Evolutionary conservation across 768 basidiomycete species (phyloP).

Genomic region (Lentinula sp.): DNA sequence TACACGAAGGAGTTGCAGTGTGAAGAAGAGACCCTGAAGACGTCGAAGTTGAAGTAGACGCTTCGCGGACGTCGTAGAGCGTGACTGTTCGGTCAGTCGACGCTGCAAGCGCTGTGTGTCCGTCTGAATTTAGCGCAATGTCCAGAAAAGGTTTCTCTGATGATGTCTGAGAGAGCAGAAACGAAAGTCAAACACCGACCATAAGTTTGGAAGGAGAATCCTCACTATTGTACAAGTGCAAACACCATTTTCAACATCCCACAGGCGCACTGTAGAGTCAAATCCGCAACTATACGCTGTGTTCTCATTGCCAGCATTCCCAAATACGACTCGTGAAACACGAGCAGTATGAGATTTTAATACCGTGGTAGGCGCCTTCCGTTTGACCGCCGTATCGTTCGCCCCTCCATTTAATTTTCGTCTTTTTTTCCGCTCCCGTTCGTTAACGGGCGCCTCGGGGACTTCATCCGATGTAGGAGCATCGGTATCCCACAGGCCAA

Average conservation of each 20-base stretch:
- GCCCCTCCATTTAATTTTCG: constrained; percentile 35
- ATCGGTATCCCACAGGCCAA: constrained; percentile 74
- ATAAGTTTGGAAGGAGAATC: constrained; percentile 7
- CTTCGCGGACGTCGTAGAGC: constrained; percentile 59
- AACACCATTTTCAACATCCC: constrained; percentile 79
- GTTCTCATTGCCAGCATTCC: constrained; percentile 17
- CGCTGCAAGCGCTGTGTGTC: constrained; percentile 45
- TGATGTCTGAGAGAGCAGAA: constrained; percentile 37
- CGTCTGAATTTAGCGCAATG: constrained; percentile 41
- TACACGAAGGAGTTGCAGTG: constrained; percentile 61
- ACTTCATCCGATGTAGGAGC: constrained; percentile 65
- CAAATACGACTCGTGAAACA: constrained; percentile 71
- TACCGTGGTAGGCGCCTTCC: constrained; percentile 66
- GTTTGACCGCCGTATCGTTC: constrained; percentile 31
- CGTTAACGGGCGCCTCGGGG: constrained; percentile 26
- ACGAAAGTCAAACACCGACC: no score
- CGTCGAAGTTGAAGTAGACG: constrained; percentile 23
- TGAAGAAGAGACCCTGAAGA: constrained; percentile 45
- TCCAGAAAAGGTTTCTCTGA: constrained; percentile 74
- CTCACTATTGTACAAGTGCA: constrained; percentile 67
- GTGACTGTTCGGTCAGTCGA: constrained; percentile 74
- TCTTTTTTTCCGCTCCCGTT: constrained; percentile 56
- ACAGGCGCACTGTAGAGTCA: constrained; percentile 84
- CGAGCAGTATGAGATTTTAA: constrained; percentile 81
- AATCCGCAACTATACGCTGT: constrained; percentile 75